Conservation (phyloP, 169 alveolate genomes). For the Theileria annulata region DNA sequence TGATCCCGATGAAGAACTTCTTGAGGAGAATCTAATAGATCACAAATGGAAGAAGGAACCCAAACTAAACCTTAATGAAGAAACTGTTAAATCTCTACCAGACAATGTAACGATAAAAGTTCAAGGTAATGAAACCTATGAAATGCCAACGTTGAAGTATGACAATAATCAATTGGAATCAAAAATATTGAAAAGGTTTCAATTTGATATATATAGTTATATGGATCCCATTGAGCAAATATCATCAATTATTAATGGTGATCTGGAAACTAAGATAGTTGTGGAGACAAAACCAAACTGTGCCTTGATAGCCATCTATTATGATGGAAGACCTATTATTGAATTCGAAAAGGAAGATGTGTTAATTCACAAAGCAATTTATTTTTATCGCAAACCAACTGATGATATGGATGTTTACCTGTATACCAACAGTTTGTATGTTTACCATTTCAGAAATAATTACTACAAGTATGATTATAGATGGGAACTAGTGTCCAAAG, state of each 20-base stretch:
- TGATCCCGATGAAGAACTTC: neutral
- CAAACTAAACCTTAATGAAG: neutral
- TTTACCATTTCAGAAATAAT: neutral
- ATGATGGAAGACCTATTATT: neutral
- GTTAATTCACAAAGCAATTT: neutral
- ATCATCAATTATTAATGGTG: neutral
- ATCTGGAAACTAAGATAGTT: neutral
- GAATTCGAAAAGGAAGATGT: constrained; percentile 1
- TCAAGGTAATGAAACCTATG: neutral
- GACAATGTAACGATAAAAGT: neutral
- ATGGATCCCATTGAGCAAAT: neutral
- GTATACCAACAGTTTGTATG: neutral
- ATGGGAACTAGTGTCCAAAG: neutral
- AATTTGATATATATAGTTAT: neutral
- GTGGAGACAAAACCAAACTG: neutral
- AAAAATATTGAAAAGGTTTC: neutral
- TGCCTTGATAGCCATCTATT: neutral
- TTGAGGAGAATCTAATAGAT: neutral
- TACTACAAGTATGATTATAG: neutral
- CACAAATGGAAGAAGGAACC: neutral
- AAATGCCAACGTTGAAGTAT: neutral
- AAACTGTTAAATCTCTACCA: neutral
- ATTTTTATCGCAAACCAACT: neutral
- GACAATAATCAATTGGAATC: neutral
- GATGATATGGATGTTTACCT: neutral